Evolutionary conservation across 768 basidiomycete genomes (phyloP), one percentile per base, ranked within the genome.

Genomic region (Russula ochroleuca): DNA sequence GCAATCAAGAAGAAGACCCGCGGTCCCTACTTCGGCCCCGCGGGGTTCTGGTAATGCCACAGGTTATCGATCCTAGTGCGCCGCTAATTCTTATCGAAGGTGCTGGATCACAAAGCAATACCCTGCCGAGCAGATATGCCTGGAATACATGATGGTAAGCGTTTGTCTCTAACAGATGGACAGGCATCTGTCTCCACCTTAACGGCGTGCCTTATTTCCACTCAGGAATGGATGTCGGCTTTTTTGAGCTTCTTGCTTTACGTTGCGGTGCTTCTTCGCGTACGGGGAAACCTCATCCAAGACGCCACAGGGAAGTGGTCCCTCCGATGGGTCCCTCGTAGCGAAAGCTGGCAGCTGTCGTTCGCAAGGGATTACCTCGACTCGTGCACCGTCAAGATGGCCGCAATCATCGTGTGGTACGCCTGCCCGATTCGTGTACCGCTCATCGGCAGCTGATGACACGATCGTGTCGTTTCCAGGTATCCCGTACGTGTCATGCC

Each of bases 61-160:
- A n/a, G 11, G 11, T 31, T 15, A 25, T 19, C 19, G 14, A 15
- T 53, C n/a, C 19, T 3, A 14, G n/a, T 28, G n/a, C 23, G 11
- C 7, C 23, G 19, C 33, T 49, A n/a, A 64, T 62, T 21, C 13
- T 14, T 17, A 1, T 35, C 23, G 10, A 38, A 76, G 75, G 75
- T 80, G 80, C 61, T 80, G 80, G 78, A 80, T 82, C 37, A 78
- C 79, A 9, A 60, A 69, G 3, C 65, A 69, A 15, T 82, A 82
- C 66, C 75, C 77, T 2, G 33, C 57, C 17, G 75, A 75, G 51
- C 78, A 78, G 49, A 71, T 73, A 13, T 72, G 73, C 54, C 67
- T 80, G 21, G 80, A 81, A 68, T 82, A 81, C 67, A 74, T 80
- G 67, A 74, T 80, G 31, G 80, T 81, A 53, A 57, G 76, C 72